Percentiles rank a stretch among this genome's conserved stretches.
Conservation (phyloP, 139 green algal species). For the Mesotaenium endlicherianum region DNA sequence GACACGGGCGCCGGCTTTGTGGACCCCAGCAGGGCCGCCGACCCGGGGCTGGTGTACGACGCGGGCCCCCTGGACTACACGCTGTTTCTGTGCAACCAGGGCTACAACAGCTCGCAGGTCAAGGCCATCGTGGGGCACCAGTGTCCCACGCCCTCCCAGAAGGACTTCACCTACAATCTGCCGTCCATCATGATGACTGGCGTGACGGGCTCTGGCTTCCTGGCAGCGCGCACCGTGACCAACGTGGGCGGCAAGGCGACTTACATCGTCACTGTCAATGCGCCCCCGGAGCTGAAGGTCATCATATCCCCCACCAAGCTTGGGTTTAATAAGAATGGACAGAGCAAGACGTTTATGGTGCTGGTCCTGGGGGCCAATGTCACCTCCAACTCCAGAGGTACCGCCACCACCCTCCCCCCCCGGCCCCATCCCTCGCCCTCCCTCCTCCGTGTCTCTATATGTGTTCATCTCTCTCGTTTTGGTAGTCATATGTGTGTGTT, state of each 20-base stretch:
- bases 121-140: background rate
- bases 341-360: too few species aligned
- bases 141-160: background rate
- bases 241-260: background rate
- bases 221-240: background rate
- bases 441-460: too few species aligned
- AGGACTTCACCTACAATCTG: background rate
- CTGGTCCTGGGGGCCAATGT: too few species aligned
- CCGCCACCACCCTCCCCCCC: too few species aligned
- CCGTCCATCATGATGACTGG: conserved; percentile 1
- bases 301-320: conserved; percentile 12
- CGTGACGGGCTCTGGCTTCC: background rate
- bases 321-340: too few species aligned
- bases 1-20: conserved; percentile 17
- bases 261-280: too few species aligned
- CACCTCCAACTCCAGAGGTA: too few species aligned
- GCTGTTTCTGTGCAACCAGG: conserved; percentile 2
- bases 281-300: too few species aligned
- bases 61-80: background rate
- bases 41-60: conserved; percentile 31
- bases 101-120: background rate
- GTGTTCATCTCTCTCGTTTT: too few species aligned
- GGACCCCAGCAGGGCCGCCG: background rate
- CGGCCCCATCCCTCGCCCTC: too few species aligned
- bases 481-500: too few species aligned